These are phyloP conservation scores for Cladosporium sp. DNA, from an alignment of 2,329 filamentous ascomycete genomes.

Conservation along the genomic window DNA sequence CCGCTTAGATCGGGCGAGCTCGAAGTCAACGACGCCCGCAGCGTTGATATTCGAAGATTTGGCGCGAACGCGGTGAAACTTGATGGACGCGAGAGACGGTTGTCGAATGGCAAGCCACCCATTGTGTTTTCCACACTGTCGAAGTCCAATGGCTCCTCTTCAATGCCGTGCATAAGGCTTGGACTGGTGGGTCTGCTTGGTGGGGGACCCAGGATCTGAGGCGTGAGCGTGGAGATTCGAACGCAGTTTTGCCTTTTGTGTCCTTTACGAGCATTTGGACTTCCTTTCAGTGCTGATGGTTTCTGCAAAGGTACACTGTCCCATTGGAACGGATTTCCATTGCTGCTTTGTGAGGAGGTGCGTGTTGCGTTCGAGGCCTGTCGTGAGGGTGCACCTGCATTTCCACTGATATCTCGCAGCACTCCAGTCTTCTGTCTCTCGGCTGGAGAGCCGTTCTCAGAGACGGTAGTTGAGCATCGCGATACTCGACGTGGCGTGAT, in stretches of 20 bases:
- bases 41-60: constrained; percentile 32
- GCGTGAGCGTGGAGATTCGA: constrained; percentile 40
- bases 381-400: constrained; percentile 31
- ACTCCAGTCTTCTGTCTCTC: constrained; percentile 28
- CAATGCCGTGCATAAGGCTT: constrained; percentile 34
- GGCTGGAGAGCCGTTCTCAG: constrained; percentile 38
- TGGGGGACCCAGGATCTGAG: constrained; percentile 38
- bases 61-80: constrained; percentile 32
- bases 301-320: constrained; percentile 36
- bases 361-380: constrained; percentile 38
- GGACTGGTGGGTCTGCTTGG: constrained; percentile 33
- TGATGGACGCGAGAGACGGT: constrained; percentile 17
- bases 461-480: constrained; percentile 30
- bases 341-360: constrained; percentile 39
- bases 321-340: constrained; percentile 45
- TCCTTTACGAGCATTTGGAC: constrained; percentile 41
- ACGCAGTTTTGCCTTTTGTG: constrained; percentile 44
- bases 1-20: constrained; percentile 36
- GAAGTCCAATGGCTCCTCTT: constrained; percentile 33
- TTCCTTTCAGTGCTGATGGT: constrained; percentile 42
- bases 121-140: background rate
- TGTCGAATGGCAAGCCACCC: constrained; percentile 1
- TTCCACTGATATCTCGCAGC: constrained; percentile 31
- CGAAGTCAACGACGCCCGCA: constrained; percentile 37
- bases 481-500: constrained; percentile 31